Percentiles rank a stretch among this genome's conserved stretches.
Conservation (phyloP, 305 asterid species). For the Fraxinus albicans region DNA sequence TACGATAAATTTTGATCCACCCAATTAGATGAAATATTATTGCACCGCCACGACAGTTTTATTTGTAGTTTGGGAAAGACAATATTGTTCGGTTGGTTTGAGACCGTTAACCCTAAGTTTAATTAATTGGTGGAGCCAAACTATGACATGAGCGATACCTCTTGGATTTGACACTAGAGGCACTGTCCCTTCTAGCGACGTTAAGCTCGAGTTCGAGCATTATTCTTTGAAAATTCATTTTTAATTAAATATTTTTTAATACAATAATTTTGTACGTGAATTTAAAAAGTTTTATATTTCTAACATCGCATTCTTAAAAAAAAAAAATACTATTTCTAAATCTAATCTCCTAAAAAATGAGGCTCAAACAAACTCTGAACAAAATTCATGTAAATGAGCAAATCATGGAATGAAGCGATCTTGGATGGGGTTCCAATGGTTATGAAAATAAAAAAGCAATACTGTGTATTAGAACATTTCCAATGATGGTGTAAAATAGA, state of each 20-base stretch:
- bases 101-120: neutral
- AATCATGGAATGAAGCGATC: neutral
- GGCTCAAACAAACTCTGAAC: neutral
- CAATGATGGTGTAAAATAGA: too few relatives aligned
- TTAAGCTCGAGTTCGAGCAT: neutral
- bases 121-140: neutral
- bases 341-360: too few relatives aligned
- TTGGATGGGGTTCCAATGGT: too few relatives aligned
- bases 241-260: too few relatives aligned
- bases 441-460: too few relatives aligned
- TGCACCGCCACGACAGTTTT: neutral
- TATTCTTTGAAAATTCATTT: too few relatives aligned
- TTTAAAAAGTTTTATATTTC: too few relatives aligned
- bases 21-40: neutral
- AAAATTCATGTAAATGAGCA: neutral
- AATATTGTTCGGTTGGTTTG: neutral
- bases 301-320: too few relatives aligned
- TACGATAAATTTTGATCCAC: neutral
- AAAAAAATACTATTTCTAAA: too few relatives aligned
- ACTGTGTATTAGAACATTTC: too few relatives aligned
- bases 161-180: neutral
- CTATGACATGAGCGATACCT: neutral
- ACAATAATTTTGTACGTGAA: too few relatives aligned
- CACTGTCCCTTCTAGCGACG: neutral
- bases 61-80: neutral